phyloP scores from a whole-genome alignment of 352 stramenopile species.

The Globisporangium echinulatum region DNA sequence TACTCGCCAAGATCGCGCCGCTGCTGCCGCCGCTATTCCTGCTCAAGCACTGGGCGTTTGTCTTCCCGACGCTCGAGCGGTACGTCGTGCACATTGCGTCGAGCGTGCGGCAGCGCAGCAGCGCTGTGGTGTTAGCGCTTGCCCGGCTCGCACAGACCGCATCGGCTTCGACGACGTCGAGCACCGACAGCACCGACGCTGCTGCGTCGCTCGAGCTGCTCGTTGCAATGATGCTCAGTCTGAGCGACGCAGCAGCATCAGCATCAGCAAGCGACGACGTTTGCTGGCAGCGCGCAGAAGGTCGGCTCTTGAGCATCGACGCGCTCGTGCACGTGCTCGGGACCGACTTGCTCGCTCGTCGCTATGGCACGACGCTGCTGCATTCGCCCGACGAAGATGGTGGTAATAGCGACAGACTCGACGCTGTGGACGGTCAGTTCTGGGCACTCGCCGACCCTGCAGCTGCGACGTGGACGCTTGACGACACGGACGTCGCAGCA shows the following conservation, averaged over 20 bases:
- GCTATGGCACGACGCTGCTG: constrained; percentile 1
- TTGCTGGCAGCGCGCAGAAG: constrained; percentile 68
- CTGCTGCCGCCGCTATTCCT: constrained; percentile 41
- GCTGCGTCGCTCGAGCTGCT: constrained; percentile 27
- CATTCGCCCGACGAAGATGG: background rate
- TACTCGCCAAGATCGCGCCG: constrained; percentile 39
- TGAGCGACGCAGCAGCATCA: constrained; percentile 14
- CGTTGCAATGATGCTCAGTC: constrained; percentile 37
- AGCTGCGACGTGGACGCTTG: constrained; percentile 31
- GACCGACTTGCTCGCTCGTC: constrained; percentile 16
- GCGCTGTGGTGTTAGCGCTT: constrained; percentile 38
- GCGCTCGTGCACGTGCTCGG: constrained; percentile 39
- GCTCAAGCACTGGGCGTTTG: constrained; percentile 60
- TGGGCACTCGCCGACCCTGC: background rate
- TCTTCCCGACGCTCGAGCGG: constrained; percentile 63
- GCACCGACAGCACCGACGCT: background rate
- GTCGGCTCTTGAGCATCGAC: constrained; percentile 62
- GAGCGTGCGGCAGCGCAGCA: constrained; percentile 53
- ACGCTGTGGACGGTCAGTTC: too few relatives aligned
- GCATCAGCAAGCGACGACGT: constrained; percentile 4
- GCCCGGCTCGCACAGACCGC: constrained; percentile 20
- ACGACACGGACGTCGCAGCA: constrained; percentile 16
- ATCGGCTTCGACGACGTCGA: background rate
- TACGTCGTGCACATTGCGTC: constrained; percentile 73
- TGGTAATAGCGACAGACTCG: background rate